Percentiles rank a stretch among this genome's conserved stretches.
Evolutionary conservation across 352 stramenopile genomes (phyloP).

Genomic region (Elongisporangium undulatum): DNA sequence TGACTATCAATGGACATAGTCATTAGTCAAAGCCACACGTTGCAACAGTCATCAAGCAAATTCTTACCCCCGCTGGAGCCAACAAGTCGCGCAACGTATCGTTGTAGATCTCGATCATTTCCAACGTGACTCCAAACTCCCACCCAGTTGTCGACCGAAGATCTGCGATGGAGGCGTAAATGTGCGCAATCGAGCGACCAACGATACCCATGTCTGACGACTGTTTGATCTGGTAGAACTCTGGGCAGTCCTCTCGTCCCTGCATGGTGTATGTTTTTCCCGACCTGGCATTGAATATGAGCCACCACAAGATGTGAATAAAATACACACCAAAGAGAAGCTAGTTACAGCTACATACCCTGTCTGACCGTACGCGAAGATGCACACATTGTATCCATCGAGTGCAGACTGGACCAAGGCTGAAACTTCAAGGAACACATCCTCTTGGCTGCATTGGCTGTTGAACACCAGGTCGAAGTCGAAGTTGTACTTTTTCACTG

Average conservation of each 20-base stretch:
- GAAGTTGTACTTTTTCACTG: slow-evolving; percentile 90
- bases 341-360: slow-evolving; percentile 26
- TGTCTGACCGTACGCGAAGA: slow-evolving; percentile 93
- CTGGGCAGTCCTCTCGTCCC: slow-evolving; percentile 35
- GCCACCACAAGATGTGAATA: neutral
- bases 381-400: slow-evolving; percentile 95
- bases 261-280: slow-evolving; percentile 90
- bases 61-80: slow-evolving; percentile 41
- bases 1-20: slow-evolving; percentile 20
- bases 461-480: slow-evolving; percentile 98
- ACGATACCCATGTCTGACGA: slow-evolving; percentile 77
- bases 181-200: slow-evolving; percentile 68
- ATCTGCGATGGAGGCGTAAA: slow-evolving; percentile 65
- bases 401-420: slow-evolving; percentile 93
- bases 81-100: slow-evolving; percentile 94
- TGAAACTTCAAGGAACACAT: slow-evolving; percentile 96
- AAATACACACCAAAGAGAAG: neutral
- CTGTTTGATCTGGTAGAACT: slow-evolving; percentile 27
- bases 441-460: slow-evolving; percentile 89
- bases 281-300: slow-evolving; percentile 29
- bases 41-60: slow-evolving; percentile 1
- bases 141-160: slow-evolving; percentile 54
- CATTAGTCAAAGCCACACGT: neutral
- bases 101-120: slow-evolving; percentile 98
- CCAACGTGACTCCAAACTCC: slow-evolving; percentile 63